Evolutionary conservation across 2,329 filamentous ascomycete species (phyloP).

Genomic region (Ustulina deusta): DNA sequence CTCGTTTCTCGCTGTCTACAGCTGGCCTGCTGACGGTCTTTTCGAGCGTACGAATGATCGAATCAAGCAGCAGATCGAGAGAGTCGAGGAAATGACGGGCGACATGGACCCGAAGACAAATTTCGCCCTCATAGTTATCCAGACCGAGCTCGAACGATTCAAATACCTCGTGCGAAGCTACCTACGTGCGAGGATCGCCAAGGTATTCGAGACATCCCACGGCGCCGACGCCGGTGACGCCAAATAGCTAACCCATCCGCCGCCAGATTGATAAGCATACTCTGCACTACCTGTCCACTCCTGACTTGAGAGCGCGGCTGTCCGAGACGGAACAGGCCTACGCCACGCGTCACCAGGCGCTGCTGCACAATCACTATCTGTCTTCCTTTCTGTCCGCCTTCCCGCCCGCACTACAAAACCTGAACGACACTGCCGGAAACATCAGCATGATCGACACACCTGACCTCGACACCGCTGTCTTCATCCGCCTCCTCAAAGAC

Average conservation of each 20-base stretch:
- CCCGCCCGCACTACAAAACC: slow-evolving; percentile 79
- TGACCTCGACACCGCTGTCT: slow-evolving; percentile 85
- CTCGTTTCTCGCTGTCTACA: slow-evolving; percentile 46
- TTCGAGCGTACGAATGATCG: slow-evolving; percentile 85
- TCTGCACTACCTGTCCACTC: slow-evolving; percentile 75
- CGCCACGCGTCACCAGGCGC: slow-evolving; percentile 83
- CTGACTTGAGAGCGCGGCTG: slow-evolving; percentile 69
- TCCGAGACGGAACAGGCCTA: slow-evolving; percentile 84
- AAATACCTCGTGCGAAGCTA: slow-evolving; percentile 91
- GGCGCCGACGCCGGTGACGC: slow-evolving; percentile 21
- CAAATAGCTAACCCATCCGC: slow-evolving; percentile 43
- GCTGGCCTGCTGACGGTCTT: slow-evolving; percentile 76
- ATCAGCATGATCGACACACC: slow-evolving; percentile 93
- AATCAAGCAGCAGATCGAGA: slow-evolving; percentile 76
- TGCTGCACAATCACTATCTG: slow-evolving; percentile 87
- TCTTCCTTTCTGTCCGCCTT: slow-evolving; percentile 87
- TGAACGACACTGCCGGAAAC: slow-evolving; percentile 91
- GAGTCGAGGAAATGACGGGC: slow-evolving; percentile 80
- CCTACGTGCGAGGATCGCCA: slow-evolving; percentile 85
- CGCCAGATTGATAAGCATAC: slow-evolving; percentile 79
- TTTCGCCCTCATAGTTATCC: slow-evolving; percentile 92
- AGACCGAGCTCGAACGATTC: slow-evolving; percentile 94
- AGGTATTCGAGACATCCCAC: slow-evolving; percentile 64
- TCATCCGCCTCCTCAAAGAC: slow-evolving; percentile 78
- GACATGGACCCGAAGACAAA: slow-evolving; percentile 91